A percentile compares a stretch with the other conserved stretches of the same genome.
phyloP scores from a whole-genome alignment of 1,284 basidiomycete genomes.

The Phlebopus sp. region DNA sequence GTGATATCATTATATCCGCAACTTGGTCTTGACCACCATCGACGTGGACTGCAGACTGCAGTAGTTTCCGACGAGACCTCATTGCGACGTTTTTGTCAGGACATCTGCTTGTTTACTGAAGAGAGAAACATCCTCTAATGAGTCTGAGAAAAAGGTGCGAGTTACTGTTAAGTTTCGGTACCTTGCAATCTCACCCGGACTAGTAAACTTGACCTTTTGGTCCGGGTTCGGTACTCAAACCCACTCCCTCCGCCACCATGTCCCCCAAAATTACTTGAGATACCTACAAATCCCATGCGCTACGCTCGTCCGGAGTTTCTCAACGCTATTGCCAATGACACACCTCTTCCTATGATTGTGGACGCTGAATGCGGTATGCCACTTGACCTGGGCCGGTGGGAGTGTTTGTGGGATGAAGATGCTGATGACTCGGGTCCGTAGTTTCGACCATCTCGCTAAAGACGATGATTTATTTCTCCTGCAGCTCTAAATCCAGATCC shows the following conservation, averaged over 20 bases:
- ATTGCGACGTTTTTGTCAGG: too few species aligned
- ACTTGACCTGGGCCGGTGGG: conserved; percentile 79
- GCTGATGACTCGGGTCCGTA: conserved; percentile 64
- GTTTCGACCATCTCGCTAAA: background rate
- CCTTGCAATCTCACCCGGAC: conserved; percentile 10
- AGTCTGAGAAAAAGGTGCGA: conserved; percentile 34
- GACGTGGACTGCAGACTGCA: too few species aligned
- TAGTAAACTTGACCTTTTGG: conserved; percentile 82
- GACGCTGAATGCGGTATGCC: conserved; percentile 96
- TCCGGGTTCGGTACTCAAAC: conserved; percentile 90
- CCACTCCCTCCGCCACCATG: conserved; percentile 92
- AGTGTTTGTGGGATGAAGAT: conserved; percentile 79
- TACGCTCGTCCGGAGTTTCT: conserved; percentile 85
- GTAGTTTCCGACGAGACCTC: too few species aligned
- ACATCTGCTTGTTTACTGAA: too few species aligned
- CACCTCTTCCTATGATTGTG: conserved; percentile 87
- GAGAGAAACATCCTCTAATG: conserved; percentile 14
- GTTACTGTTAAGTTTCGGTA: too few species aligned
- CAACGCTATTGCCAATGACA: conserved; percentile 74
- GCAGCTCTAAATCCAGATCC: conserved; percentile 70
- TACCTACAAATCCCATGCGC: conserved; percentile 81
- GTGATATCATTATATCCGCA: too few species aligned
- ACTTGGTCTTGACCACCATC: too few species aligned
- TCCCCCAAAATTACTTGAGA: conserved; percentile 88
- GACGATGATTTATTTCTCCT: conserved; percentile 5